Evolutionary conservation across 768 basidiomycete genomes (phyloP).

Genomic region (Suillus placidus): DNA sequence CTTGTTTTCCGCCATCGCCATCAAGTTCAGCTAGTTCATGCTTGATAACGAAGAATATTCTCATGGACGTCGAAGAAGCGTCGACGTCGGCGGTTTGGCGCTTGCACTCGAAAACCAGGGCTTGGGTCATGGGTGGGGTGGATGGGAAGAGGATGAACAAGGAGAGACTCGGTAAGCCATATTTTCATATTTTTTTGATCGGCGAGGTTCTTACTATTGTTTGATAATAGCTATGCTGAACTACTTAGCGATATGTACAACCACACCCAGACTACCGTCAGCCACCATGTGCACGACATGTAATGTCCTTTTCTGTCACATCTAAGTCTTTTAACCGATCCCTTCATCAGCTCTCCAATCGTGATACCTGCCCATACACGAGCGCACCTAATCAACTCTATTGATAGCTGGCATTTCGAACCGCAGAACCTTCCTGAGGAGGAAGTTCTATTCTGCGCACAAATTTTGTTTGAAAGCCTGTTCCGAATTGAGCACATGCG

Average conservation of each 20-base stretch:
- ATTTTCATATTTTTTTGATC: slow-evolving; percentile 8
- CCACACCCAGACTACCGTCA: slow-evolving; percentile 75
- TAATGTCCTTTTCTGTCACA: slow-evolving; percentile 16
- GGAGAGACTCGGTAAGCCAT: slow-evolving; percentile 52
- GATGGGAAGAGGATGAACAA: slow-evolving; percentile 52
- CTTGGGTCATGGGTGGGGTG: slow-evolving; percentile 73
- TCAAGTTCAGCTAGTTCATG: slow-evolving; percentile 18
- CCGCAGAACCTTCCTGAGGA: slow-evolving; percentile 82
- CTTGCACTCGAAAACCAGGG: slow-evolving; percentile 69
- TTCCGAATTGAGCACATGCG: slow-evolving; percentile 79
- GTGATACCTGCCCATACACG: slow-evolving; percentile 54
- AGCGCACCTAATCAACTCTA: slow-evolving; percentile 59
- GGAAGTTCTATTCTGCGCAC: slow-evolving; percentile 78
- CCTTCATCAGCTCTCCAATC: slow-evolving; percentile 46
- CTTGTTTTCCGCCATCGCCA: neutral
- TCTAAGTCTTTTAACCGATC: slow-evolving; percentile 16
- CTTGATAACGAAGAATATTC: slow-evolving; percentile 31
- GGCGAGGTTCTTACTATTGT: slow-evolving; percentile 17
- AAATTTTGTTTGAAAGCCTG: slow-evolving; percentile 85
- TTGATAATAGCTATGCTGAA: slow-evolving; percentile 67
- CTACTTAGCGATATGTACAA: slow-evolving; percentile 83
- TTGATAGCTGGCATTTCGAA: slow-evolving; percentile 90
- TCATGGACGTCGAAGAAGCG: slow-evolving; percentile 64
- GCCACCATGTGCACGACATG: slow-evolving; percentile 42
- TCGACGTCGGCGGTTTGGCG: slow-evolving; percentile 87